Percentiles rank a stretch among this genome's conserved stretches.
phyloP scores from a whole-genome alignment of 495 filamentous ascomycete genomes.

The Sabuloglossum arenarium region DNA sequence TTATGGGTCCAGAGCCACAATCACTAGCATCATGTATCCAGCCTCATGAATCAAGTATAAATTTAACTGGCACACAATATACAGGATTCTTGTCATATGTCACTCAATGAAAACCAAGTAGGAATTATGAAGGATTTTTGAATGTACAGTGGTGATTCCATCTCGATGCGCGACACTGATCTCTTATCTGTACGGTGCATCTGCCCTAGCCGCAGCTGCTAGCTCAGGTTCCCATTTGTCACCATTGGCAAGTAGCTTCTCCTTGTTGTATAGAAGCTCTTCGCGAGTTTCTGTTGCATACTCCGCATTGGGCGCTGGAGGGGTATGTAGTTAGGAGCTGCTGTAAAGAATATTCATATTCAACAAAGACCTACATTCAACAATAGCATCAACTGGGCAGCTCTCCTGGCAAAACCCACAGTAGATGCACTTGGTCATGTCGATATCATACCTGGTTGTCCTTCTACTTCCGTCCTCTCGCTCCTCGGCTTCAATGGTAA shows the following conservation, averaged over 20 bases:
- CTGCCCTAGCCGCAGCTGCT: constrained; percentile 69
- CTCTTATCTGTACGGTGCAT: constrained; percentile 24
- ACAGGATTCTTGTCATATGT: background rate
- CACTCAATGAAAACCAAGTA: background rate
- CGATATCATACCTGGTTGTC: constrained; percentile 95
- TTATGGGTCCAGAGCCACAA: too few species aligned
- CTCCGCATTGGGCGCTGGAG: constrained; percentile 69
- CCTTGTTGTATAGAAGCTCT: constrained; percentile 97
- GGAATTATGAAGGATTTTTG: background rate
- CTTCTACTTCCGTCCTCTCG: constrained; percentile 84
- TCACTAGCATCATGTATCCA: background rate
- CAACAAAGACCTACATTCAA: constrained; percentile 40
- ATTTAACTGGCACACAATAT: background rate
- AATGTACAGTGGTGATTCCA: background rate
- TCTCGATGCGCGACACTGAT: background rate
- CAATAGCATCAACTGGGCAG: constrained; percentile 95
- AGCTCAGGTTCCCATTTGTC: constrained; percentile 98
- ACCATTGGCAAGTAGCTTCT: constrained; percentile 73
- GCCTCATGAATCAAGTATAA: background rate
- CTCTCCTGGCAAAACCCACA: constrained; percentile 98
- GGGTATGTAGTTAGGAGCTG: background rate
- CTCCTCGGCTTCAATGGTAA: constrained; percentile 97
- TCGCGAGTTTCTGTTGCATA: constrained; percentile 96
- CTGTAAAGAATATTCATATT: background rate
- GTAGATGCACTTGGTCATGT: constrained; percentile 99